phyloP scores from a whole-genome alignment of 2,329 filamentous ascomycete species.

The Aspergillus sp. region DNA sequence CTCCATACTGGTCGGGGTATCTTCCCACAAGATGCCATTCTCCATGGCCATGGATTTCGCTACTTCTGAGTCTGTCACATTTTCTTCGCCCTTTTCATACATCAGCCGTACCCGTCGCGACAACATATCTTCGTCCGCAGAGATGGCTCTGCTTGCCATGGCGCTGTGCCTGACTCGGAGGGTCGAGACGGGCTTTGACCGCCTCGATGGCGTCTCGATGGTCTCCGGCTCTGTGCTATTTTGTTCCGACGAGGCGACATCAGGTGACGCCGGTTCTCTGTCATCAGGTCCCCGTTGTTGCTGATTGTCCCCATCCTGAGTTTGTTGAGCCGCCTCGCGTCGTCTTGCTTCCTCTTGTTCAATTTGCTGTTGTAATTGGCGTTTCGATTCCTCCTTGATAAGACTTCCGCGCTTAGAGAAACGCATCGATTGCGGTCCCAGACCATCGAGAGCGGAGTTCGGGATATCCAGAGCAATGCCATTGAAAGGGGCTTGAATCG shows the following conservation, averaged over 20 bases:
- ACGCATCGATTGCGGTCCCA: slow-evolving; percentile 54
- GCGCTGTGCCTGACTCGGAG: slow-evolving; percentile 40
- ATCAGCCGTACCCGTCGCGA: slow-evolving; percentile 64
- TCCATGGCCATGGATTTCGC: slow-evolving; percentile 40
- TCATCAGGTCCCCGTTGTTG: slow-evolving; percentile 8
- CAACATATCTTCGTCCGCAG: slow-evolving; percentile 64
- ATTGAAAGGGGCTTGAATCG: slow-evolving; percentile 44
- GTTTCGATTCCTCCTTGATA: slow-evolving; percentile 51
- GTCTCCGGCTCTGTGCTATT: slow-evolving; percentile 21
- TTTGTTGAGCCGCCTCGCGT: slow-evolving; percentile 8
- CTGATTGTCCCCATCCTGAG: slow-evolving; percentile 12
- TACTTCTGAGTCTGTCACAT: slow-evolving; percentile 47
- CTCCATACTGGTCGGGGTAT: slow-evolving; percentile 32
- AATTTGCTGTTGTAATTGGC: slow-evolving; percentile 34
- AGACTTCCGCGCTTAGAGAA: slow-evolving; percentile 65
- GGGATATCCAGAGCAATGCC: slow-evolving; percentile 59
- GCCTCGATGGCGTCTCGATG: slow-evolving; percentile 28
- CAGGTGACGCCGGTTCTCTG: slow-evolving; percentile 2
- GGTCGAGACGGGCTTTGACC: slow-evolving; percentile 37
- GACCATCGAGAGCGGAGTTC: slow-evolving; percentile 54
- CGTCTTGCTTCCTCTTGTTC: slow-evolving; percentile 20
- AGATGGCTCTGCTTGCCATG: slow-evolving; percentile 54
- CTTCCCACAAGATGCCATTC: slow-evolving; percentile 45
- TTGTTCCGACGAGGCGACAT: slow-evolving; percentile 16
- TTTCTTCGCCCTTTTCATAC: slow-evolving; percentile 64